Evolutionary conservation across 208 protist genomes (phyloP), one percentile per base, ranked within the genome.

Genomic region (Strigomonas culicis): DNA sequence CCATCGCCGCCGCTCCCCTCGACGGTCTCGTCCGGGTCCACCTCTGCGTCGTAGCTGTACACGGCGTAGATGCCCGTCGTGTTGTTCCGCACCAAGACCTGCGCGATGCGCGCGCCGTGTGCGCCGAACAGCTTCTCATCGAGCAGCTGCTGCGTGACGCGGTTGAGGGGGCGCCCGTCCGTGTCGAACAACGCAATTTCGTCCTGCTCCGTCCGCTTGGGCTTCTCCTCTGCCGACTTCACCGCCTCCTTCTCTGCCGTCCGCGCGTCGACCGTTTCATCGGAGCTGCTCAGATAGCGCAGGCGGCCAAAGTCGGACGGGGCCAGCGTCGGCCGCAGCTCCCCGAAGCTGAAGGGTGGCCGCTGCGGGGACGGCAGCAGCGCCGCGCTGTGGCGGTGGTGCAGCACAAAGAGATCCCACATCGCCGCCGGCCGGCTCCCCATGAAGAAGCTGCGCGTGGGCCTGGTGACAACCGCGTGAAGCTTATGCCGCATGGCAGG

Each of bases 261-360:
- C 22, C n/a, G 6, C 22, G 6, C n/a, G 49, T 19, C 10, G 7
- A 34, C 22, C 13, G 6, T 4, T 7, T 58, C 52, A 4, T 58
- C 52, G 10, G 52, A 4, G 4, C 24, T 4, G 6, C 13, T 6
- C 15, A 11, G 17, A 19, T 58, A 27, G 22, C 52, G 52, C 10
- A 27, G 30, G 52, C 15, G 64, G 17, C 76, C 47, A 55, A 92
- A 68, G 44, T 95, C 89, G 24, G 58, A 57, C 11, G 69, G 64
- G 3, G 74, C 75, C 8, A 93, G 47, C 19, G 61, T 68, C 11
- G 81, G 77, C 10, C 41, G 36, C 4, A 73, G 19, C 49, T 93
- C 86, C 22, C 79, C 72, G 56, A 87, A 84, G 64, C 79, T 88
- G 59, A 91, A 95, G 0, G 84, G 89, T 25, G 68, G 74, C 44